Evolutionary conservation across 139 green algal genomes (phyloP).

Genomic region (Haematococcus lacustris): DNA sequence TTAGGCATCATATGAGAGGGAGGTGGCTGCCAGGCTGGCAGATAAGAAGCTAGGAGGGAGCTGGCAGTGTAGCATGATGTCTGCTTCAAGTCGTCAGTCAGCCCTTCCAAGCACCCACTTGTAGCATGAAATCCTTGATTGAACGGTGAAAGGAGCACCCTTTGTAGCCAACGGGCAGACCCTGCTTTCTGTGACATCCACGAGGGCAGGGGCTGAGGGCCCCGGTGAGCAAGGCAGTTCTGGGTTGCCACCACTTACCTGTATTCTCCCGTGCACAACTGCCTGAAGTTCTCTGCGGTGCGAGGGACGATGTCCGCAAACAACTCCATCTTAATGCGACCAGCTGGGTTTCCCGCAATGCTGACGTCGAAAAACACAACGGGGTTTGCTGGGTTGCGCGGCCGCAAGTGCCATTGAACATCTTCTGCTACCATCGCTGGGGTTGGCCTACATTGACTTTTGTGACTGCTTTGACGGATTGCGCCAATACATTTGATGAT

Average conservation of each 20-base stretch:
- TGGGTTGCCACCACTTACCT: conserved; percentile 30
- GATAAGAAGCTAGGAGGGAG: too few species aligned
- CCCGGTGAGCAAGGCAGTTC: background rate
- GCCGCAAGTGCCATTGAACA: conserved; percentile 76
- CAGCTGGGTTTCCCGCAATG: conserved; percentile 68
- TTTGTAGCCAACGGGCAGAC: conserved; percentile 76
- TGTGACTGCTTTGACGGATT: too few species aligned
- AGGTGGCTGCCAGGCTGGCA: too few species aligned
- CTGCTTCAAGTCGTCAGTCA: too few species aligned
- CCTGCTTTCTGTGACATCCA: conserved; percentile 58
- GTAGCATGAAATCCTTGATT: conserved; percentile 92
- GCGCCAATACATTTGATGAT: too few species aligned
- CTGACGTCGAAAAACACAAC: conserved; percentile 92
- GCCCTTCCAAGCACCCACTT: too few species aligned
- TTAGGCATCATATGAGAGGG: too few species aligned
- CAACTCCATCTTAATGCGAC: conserved; percentile 87
- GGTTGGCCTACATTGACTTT: too few species aligned
- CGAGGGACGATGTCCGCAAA: conserved; percentile 81
- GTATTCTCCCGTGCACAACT: conserved; percentile 91
- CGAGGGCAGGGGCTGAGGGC: background rate
- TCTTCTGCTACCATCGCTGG: too few species aligned
- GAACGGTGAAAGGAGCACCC: conserved; percentile 86
- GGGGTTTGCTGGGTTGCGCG: conserved; percentile 65
- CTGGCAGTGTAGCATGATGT: too few species aligned
- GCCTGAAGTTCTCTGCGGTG: conserved; percentile 83